Evolutionary conservation across 257 asterid genomes (phyloP).

Genomic region (Eucommia ulmoides): DNA sequence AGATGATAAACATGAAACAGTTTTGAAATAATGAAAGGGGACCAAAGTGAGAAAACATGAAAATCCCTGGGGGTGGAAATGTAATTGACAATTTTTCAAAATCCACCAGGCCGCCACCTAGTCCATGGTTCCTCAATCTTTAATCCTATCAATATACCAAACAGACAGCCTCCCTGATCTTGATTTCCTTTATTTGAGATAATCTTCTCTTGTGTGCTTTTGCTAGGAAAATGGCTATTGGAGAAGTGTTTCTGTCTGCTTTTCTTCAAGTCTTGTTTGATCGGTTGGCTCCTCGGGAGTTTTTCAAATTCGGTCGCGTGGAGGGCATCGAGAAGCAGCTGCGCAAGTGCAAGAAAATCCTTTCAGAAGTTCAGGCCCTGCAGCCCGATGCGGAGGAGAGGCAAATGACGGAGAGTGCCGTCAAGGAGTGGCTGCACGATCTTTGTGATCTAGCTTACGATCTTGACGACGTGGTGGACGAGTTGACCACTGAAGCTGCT

Average conservation of each 20-base stretch:
- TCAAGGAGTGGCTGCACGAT: slow-evolving; percentile 40
- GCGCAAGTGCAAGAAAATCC: slow-evolving; percentile 19
- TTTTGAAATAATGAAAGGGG: too few relatives aligned
- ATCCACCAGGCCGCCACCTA: too few relatives aligned
- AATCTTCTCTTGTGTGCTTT: too few relatives aligned
- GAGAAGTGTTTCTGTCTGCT: slow-evolving; percentile 53
- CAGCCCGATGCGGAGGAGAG: slow-evolving; percentile 58
- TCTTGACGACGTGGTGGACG: slow-evolving; percentile 60
- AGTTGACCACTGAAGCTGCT: slow-evolving; percentile 33
- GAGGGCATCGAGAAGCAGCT: slow-evolving; percentile 38
- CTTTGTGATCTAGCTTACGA: slow-evolving; percentile 52
- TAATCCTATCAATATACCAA: too few relatives aligned
- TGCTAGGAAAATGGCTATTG: slow-evolving; percentile 59
- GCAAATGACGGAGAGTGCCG: slow-evolving; percentile 27
- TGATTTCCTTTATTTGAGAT: too few relatives aligned
- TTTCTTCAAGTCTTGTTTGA: slow-evolving; percentile 38
- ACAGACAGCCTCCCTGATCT: too few relatives aligned
- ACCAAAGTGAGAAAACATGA: too few relatives aligned
- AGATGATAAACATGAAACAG: too few relatives aligned
- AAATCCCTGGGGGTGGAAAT: too few relatives aligned
- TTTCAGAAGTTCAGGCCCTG: slow-evolving; percentile 24
- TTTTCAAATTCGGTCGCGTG: slow-evolving; percentile 32
- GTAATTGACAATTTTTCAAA: too few relatives aligned
- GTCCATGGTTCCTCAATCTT: too few relatives aligned
- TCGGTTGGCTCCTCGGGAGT: slow-evolving; percentile 25